phyloP scores from a whole-genome alignment of 73 alveolate genomes.

The Breviolum minutum region DNA sequence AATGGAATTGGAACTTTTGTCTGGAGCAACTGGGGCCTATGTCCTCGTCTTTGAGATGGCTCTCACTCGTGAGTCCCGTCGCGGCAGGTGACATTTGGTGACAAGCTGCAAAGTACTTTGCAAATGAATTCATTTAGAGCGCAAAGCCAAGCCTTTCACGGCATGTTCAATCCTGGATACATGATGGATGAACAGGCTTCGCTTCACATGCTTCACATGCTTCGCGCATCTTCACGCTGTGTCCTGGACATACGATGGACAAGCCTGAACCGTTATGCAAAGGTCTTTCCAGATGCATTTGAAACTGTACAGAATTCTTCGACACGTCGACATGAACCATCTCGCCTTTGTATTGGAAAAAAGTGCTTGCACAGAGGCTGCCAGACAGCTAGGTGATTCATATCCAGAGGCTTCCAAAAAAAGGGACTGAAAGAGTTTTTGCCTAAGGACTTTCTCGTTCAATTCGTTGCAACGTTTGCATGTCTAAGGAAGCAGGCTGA shows the following conservation, averaged over 20 bases:
- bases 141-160: not conserved
- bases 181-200: conserved; percentile 9
- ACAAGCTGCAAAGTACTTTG: not conserved
- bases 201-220: no score
- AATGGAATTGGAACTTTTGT: conserved; percentile 19
- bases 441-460: no score
- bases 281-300: not conserved
- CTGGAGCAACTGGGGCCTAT: conserved; percentile 64
- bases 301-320: not conserved
- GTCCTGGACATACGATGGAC: conserved; percentile 60
- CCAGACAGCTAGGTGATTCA: no score
- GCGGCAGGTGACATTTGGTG: not conserved
- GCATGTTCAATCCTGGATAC: conserved; percentile 23
- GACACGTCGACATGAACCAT: not conserved
- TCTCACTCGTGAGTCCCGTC: conserved; percentile 42
- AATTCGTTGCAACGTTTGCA: not conserved
- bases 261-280: not conserved
- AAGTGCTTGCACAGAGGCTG: no score
- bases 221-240: not conserved
- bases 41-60: conserved; percentile 86
- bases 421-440: no score
- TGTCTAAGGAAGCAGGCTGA: not conserved
- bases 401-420: no score
- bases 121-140: not conserved
- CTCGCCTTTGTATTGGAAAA: no score